Evolutionary conservation across 768 basidiomycete genomes (phyloP).

Genomic region (Macrocybe gigantea): DNA sequence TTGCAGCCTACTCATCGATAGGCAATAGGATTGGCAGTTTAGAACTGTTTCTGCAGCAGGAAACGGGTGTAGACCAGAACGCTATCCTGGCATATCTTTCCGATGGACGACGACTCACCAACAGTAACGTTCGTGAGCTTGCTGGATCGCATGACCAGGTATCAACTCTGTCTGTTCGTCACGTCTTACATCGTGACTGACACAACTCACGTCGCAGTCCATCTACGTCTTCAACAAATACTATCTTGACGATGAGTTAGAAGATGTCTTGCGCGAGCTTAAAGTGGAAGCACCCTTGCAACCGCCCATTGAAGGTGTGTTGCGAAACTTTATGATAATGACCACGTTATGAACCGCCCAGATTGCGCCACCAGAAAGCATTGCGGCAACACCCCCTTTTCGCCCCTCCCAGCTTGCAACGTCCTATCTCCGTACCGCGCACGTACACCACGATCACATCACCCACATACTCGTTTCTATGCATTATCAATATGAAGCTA

Average conservation of each 20-base stretch:
- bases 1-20: conserved; percentile 7
- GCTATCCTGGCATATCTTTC: conserved; percentile 73
- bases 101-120: conserved; percentile 69
- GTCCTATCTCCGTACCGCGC: conserved; percentile 61
- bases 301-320: conserved; percentile 65
- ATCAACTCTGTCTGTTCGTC: too few species aligned
- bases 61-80: conserved; percentile 66
- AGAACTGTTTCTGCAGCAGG: conserved; percentile 66
- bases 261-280: conserved; percentile 62
- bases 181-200: neutral
- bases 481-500: conserved; percentile 61
- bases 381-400: conserved; percentile 67
- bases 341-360: neutral
- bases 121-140: conserved; percentile 69
- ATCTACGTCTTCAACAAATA: conserved; percentile 84
- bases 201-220: conserved; percentile 28
- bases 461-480: conserved; percentile 46
- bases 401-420: conserved; percentile 59
- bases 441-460: conserved; percentile 58
- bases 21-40: conserved; percentile 51
- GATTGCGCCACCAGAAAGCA: conserved; percentile 35
- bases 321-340: neutral
- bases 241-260: conserved; percentile 65
- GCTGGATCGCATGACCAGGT: conserved; percentile 76
- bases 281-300: conserved; percentile 55